Percentiles rank a stretch among this genome's conserved stretches.
phyloP scores from a whole-genome alignment of 139 green algal genomes.

The Micromonas commoda region DNA sequence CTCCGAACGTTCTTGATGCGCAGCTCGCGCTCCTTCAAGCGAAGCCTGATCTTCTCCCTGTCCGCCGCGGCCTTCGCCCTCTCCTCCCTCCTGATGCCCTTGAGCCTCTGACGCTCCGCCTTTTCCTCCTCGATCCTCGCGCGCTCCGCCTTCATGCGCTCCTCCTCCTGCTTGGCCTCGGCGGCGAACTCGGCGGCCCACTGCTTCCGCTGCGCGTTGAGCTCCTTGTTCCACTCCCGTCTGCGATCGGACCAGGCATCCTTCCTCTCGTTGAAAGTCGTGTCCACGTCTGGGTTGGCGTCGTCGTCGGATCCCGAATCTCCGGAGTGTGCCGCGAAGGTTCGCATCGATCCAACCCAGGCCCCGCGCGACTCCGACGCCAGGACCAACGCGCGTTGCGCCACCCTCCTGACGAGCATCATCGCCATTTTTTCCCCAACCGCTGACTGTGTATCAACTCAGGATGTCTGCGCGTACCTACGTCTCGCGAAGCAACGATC shows the following conservation, averaged over 20 bases:
- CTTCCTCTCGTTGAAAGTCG: neutral
- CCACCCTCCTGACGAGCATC: too few relatives aligned
- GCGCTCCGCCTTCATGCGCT: neutral
- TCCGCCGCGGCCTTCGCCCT: too few relatives aligned
- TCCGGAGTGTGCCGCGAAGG: too few relatives aligned
- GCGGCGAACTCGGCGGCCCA: neutral
- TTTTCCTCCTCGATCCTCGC: neutral
- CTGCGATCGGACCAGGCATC: neutral
- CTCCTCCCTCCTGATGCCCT: neutral
- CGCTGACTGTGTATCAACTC: too few relatives aligned
- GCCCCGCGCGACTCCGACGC: too few relatives aligned
- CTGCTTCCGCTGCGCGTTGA: neutral
- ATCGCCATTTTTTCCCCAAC: too few relatives aligned
- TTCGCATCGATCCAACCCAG: too few relatives aligned
- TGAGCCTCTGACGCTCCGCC: neutral
- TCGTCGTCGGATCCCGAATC: neutral
- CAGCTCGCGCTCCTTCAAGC: neutral
- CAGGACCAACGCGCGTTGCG: too few relatives aligned
- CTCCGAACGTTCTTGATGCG: neutral
- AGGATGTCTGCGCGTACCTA: too few relatives aligned
- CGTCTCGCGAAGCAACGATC: too few relatives aligned
- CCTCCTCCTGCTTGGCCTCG: neutral
- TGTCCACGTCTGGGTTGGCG: neutral
- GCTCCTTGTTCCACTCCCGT: neutral
- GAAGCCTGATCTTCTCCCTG: neutral